Evolutionary conservation across 2,329 filamentous ascomycete species (phyloP), one percentile per base, ranked within the genome.

Genomic region (Ophiocordyceps unilateralis): DNA sequence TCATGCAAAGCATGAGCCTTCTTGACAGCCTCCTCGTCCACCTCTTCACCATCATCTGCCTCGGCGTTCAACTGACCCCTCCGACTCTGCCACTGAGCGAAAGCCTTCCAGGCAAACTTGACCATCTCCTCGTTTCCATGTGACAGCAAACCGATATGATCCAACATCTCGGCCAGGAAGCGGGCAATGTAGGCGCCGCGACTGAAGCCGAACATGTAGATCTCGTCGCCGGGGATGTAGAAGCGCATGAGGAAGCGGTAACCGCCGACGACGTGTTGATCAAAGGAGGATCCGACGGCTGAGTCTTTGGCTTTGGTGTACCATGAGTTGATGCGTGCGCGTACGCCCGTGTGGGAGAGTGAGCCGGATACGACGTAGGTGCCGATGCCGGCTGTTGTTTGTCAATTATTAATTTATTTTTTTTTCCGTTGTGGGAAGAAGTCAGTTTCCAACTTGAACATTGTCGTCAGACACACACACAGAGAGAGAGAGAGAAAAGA

Each of bases 111-210:
- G 1, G 83, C 84, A 55, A 93, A 93, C 4, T 72, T 69, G 42
- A 85, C 77, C 77, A 91, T 81, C 50, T 91, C 85, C 54, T 93
- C 83, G 51, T 93, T 93, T 11, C 85, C 84, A 42, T 83, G 79
- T 12, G 79, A 81, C 14, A 93, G 67, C 0, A 93, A 67, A 1
- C 86, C 85, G 43, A 91, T 78, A 50, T 83, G 79, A 53, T 91
- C 83, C 7, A 91, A 69, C 84, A 89, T 89, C 54, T 91, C 83
- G 0, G 84, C 83, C 1, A 86, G 62, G 52, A 85, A 85, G 3
- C 81, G 74, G 0, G 81, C 81, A 38, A 82, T 81, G 52, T 85
- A 85, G 1, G 80, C 72, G 17, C 81, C 81, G 19, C 81, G 72
- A 38, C 75, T 81, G 60, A 85, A 86, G 0, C 81, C 81, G 46